Conservation (phyloP, 441 rosid genomes). For the Eutrema salsugineum region DNA sequence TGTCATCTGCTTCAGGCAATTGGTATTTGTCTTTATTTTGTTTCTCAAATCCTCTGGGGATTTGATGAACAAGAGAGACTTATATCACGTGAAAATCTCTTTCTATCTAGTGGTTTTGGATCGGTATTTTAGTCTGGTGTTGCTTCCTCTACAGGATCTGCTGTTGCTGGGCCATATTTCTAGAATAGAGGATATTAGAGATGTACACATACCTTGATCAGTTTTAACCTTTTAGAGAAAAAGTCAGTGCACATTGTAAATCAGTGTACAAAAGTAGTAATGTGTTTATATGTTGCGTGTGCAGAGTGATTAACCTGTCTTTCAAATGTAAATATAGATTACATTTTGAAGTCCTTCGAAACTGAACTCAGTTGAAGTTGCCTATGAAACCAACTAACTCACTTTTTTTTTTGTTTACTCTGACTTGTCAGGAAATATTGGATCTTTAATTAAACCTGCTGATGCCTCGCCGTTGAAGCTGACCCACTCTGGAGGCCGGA, state of each 20-base stretch:
- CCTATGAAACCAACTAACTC: background rate
- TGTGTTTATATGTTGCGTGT: slow-evolving; percentile 9
- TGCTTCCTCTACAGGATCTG: background rate
- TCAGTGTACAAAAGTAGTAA: background rate
- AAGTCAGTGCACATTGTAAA: slow-evolving; percentile 1
- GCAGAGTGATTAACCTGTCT: background rate
- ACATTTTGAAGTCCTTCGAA: background rate
- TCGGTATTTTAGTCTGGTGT: background rate
- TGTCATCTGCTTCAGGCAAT: background rate
- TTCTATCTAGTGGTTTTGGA: background rate
- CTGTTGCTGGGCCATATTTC: background rate
- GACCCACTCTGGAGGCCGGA: slow-evolving; percentile 40
- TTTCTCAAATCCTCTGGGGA: slow-evolving; percentile 6
- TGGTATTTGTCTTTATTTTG: background rate
- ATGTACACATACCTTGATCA: background rate
- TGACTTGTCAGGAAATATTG: slow-evolving; percentile 45
- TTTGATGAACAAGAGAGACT: background rate
- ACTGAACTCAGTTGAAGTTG: background rate
- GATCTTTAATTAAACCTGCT: slow-evolving; percentile 30
- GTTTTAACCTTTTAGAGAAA: background rate
- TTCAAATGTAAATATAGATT: background rate
- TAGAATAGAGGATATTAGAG: background rate
- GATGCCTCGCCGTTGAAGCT: slow-evolving; percentile 30
- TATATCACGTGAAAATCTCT: background rate
- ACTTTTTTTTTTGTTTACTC: background rate